Evolutionary conservation across 345 rosid species (phyloP).

Genomic region (Lepidium sativum): DNA sequence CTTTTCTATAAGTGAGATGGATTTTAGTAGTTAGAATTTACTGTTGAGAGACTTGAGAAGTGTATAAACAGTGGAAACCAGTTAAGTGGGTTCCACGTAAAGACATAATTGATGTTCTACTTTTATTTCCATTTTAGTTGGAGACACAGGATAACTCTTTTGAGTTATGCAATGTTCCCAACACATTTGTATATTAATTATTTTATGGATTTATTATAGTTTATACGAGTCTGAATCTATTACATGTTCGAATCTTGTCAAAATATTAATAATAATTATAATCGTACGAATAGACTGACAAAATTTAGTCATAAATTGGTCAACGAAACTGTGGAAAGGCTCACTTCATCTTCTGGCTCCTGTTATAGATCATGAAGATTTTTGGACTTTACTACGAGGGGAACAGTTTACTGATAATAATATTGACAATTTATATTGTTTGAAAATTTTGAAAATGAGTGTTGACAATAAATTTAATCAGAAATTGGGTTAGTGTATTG

Average conservation of each 20-base stretch:
- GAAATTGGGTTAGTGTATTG: too few species aligned
- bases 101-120: slow-evolving; percentile 17
- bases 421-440: neutral
- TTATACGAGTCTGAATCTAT: slow-evolving; percentile 3
- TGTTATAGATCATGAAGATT: slow-evolving; percentile 19
- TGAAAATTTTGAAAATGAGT: neutral
- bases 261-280: neutral
- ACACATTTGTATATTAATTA: neutral
- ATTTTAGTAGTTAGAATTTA: slow-evolving; percentile 20
- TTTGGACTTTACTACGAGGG: slow-evolving; percentile 20
- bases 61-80: slow-evolving; percentile 22
- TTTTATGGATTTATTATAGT: neutral
- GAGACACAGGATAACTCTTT: slow-evolving; percentile 24
- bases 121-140: slow-evolving; percentile 23
- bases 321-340: slow-evolving; percentile 17
- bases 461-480: neutral
- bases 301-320: slow-evolving; percentile 16
- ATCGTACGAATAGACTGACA: slow-evolving; percentile 13
- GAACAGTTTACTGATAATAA: neutral
- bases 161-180: slow-evolving; percentile 2
- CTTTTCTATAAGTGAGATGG: slow-evolving; percentile 6
- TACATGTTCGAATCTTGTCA: slow-evolving; percentile 17
- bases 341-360: slow-evolving; percentile 15
- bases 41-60: slow-evolving; percentile 16
- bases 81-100: slow-evolving; percentile 27